Base-by-base conservation (phyloP, 768 basidiomycete genomes). In the Candolleomyces eurysporus region DNA sequence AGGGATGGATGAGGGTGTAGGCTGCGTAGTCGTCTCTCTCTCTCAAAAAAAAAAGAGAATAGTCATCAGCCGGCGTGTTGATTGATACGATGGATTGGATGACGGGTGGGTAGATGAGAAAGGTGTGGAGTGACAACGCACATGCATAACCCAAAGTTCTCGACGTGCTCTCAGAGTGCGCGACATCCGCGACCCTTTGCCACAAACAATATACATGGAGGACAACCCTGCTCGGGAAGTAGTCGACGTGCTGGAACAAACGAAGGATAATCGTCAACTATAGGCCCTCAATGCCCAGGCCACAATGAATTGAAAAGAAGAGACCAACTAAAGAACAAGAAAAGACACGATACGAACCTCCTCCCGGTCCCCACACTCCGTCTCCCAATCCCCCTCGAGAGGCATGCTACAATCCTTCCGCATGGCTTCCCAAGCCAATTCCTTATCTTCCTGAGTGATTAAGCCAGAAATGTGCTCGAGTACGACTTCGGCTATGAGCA, bases 71-170 rank as follows among this genome's bases (percentile, higher is more conserved):
- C 26, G 26, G 4, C 26, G 26, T 26, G 26, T 26, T 26, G 26
- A 26, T 26, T 26, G 26, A 26, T 26, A 26, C 4, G 8, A 19
- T 1, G 10, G 19, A 30, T 48, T n/a, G 19, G 59, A 21, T 14
- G 11, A 3, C 30, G 21, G 26, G 11, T 11, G 26, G 40, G 4
- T 26, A 4, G 26, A 26, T n/a, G n/a, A n/a, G n/a, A n/a, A n/a
- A n/a, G n/a, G n/a, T n/a, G n/a, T n/a, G n/a, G n/a, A n/a, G n/a
- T n/a, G n/a, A n/a, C n/a, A 26, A 73, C 83, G 60, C 65, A 90
- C 90, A 93, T 0, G 91, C 84, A 68, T 92, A 93, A 67, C 87
- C 90, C 7, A 93, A 77, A 0, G 90, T 94, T 52, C 92, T 79
- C 16, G 90, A 91, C 13, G 82, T 91, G 31, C 90, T 84, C 67